These are phyloP conservation scores for Paramecium sexaurelia DNA, from an alignment of 73 alveolate species.

Conservation along the genomic window DNA sequence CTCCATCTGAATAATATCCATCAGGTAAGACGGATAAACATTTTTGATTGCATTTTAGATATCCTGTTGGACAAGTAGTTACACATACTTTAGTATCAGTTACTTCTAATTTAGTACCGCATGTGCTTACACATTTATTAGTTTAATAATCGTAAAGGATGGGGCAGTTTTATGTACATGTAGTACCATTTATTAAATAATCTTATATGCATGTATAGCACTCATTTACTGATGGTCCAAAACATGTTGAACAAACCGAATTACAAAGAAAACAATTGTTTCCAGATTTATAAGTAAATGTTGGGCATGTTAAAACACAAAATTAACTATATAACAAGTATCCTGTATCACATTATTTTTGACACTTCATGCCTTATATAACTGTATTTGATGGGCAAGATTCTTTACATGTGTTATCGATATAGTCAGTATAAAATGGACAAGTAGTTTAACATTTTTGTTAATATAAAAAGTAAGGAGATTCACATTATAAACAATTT, in stretches of 20 bases:
- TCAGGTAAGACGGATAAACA: not conserved
- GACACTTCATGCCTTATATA: not conserved
- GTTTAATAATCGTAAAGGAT: not conserved
- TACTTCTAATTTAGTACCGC: not conserved
- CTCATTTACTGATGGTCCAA: not conserved
- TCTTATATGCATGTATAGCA: not conserved
- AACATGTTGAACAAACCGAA: not conserved
- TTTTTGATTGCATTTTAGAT: not conserved
- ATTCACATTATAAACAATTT: not conserved
- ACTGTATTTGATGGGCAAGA: not conserved
- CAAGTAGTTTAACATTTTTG: not conserved
- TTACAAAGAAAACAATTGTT: not conserved
- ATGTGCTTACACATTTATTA: not conserved
- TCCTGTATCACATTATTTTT: not conserved
- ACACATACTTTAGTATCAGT: not conserved
- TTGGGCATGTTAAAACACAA: not conserved
- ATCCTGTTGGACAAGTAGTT: not conserved
- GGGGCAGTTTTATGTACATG: not conserved
- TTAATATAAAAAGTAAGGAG: not conserved
- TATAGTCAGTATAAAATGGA: not conserved
- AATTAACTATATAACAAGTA: not conserved
- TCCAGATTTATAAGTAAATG: not conserved
- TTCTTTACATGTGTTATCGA: not conserved
- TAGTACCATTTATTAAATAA: not conserved
- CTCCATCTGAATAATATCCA: constrained; percentile 17